A percentile compares a stretch with the other conserved stretches of the same genome.
These are phyloP conservation scores for Triadica sebifera DNA, from an alignment of 345 rosid genomes.

Conservation along the genomic window DNA sequence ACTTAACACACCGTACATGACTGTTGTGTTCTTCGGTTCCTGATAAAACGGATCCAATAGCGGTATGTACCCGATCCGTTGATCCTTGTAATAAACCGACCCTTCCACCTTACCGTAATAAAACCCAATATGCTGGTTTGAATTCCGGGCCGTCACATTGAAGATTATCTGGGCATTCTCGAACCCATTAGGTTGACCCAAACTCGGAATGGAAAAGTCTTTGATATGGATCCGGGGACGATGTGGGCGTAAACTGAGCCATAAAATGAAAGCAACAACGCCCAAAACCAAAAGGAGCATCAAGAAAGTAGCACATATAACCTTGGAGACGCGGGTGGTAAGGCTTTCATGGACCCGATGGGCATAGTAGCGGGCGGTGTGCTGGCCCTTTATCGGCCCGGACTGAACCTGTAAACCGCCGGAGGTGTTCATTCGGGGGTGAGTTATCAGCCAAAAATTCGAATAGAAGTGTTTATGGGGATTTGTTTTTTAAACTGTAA, in stretches of 20 bases:
- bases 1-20: conserved; percentile 36
- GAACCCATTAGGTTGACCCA: conserved; percentile 45
- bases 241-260: conserved; percentile 89
- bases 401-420: background rate
- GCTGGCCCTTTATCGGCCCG: conserved; percentile 30
- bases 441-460: background rate
- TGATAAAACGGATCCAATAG: conserved; percentile 48
- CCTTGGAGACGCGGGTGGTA: conserved; percentile 51
- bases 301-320: conserved; percentile 55
- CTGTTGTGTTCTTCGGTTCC: conserved; percentile 67
- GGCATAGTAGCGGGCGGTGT: conserved; percentile 43
- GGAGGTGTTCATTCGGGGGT: conserved; percentile 6
- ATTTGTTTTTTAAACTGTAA: too few relatives aligned
- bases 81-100: conserved; percentile 58
- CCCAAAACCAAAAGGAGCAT: conserved; percentile 47
- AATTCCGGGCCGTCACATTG: conserved; percentile 65
- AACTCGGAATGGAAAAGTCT: conserved; percentile 49
- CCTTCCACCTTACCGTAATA: conserved; percentile 54
- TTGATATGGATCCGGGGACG: conserved; percentile 60
- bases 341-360: conserved; percentile 67
- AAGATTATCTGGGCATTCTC: conserved; percentile 54
- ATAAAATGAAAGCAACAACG: conserved; percentile 53
- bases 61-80: conserved; percentile 48
- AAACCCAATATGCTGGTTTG: conserved; percentile 64
- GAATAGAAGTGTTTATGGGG: background rate